Evolutionary conservation across 2,329 filamentous ascomycete species (phyloP), one percentile per base, ranked within the genome.

Genomic region (Fusarium chaquense): DNA sequence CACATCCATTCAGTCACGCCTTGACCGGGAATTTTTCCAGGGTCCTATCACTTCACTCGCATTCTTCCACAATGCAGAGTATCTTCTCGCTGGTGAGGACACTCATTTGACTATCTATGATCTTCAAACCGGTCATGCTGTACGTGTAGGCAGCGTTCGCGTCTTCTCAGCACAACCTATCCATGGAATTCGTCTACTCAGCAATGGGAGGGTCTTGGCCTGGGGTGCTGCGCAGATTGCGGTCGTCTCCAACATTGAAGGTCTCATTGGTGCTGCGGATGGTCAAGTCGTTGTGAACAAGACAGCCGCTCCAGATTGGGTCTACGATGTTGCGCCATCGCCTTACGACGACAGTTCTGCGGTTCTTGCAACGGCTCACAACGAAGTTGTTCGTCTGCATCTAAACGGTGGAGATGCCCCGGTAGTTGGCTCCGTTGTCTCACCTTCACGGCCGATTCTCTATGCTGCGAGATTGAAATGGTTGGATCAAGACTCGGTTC

Each of bases 311-410:
- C 84, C 87, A 7, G 93, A 97, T 78, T 96, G 93, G 93, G 89
- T 97, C 67, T 86, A 95, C 72, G 88, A 93, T 76, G 90, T 86
- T 36, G 81, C 83, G 35, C 79, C 90, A 58, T 86, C 85, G 49
- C 82, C 86, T 7, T 76, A 77, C 43, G 75, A 80, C 30, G 63
- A 72, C 3, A 75, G 76, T 30, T 76, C 79, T 13, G 89, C 87
- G 18, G 88, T 89, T 18, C 79, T 96, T 13, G 84, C 97, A 18
- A 97, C 94, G 3, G 93, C 95, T 2, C 94, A 98, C 79, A 98
- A 98, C 83, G 90, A 93, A 51, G 83, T 97, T 7, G 78, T 93
- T 9, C 83, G 83, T 32, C 77, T 91, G 22, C 73, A 68, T 12
- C 65, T 77, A 8, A 71, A 80, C n/a, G 62, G 75, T 28, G 61